Evolutionary conservation across 129 eudicot species (phyloP), one percentile per base, ranked within the genome.

Genomic region (Sambucus nigra): DNA sequence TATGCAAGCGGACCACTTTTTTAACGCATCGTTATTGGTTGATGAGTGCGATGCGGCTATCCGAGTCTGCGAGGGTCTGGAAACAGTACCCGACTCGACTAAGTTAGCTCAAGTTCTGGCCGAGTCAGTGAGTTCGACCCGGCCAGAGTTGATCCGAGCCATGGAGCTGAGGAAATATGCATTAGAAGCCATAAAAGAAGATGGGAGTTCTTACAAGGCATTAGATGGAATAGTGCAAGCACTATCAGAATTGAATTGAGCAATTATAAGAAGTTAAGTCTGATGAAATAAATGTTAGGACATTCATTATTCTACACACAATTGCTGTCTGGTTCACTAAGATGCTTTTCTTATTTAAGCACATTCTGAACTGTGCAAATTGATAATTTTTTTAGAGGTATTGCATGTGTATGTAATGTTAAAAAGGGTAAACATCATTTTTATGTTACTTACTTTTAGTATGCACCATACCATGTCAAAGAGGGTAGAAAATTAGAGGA

Each of bases 1-100:
- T 6, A 28, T 42, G 55, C 22, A 40, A 0, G 68, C 73, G 0
- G 68, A 68, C 35, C 64, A 68, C 25, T 61, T 61, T 47, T 28
- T 53, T 7, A 61, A 48, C 47, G 66, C 57, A 20, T 47, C 13
- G 56, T n/a, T 61, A 31, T 61, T 61, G 57, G 23, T 46, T 6
- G 47, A 61, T 21, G 47, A 61, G 7, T 18, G 18, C 31, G 25
- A 31, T 33, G 44, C 38, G 8, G 66, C 55, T 8, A 22, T 61
- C 25, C 51, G 35, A 32, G 66, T 25, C 12, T 61, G 55, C 3
- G 66, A 61, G 8, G 55, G 66, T 18, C 3, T 7, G 0, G 29
- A 31, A 6, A 19, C 57, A 2, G 31, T 48, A 24, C 47, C 29
- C 5, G 66, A 48, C 14, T 61, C 57, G 20, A 19, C 7, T 19